Conservation (phyloP, 352 stramenopile genomes). For the Phytophthora boehmeriae region DNA sequence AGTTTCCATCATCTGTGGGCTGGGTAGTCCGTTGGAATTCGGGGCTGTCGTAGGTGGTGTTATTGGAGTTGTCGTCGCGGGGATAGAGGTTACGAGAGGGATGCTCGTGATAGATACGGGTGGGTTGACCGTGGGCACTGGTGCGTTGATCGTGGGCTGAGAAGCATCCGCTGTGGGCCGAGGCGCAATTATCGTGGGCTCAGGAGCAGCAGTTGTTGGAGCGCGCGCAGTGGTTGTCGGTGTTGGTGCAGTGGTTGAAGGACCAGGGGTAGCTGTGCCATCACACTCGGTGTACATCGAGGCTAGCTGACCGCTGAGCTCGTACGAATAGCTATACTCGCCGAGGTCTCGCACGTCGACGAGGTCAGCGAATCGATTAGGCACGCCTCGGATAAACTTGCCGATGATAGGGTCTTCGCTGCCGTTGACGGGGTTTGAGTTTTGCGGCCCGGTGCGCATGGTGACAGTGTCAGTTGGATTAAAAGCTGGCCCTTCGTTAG, state of each 20-base stretch:
- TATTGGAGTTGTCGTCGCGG: slow-evolving; percentile 6
- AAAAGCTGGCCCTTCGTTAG: slow-evolving; percentile 24
- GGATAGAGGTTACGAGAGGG: slow-evolving; percentile 3
- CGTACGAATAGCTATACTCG: slow-evolving; percentile 52
- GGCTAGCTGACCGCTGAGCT: slow-evolving; percentile 36
- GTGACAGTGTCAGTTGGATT: slow-evolving; percentile 39
- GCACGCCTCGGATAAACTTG: slow-evolving; percentile 32
- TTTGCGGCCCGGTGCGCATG: slow-evolving; percentile 36
- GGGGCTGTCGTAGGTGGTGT: neutral
- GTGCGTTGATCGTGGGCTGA: neutral
- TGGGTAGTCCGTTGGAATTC: neutral
- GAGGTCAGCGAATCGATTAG: slow-evolving; percentile 36
- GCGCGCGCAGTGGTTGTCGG: neutral
- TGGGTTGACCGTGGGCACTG: neutral
- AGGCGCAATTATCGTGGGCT: slow-evolving; percentile 5
- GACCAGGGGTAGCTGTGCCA: neutral
- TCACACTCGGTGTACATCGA: slow-evolving; percentile 39
- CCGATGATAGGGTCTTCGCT: slow-evolving; percentile 36
- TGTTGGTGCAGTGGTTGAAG: slow-evolving; percentile 5
- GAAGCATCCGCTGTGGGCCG: neutral
- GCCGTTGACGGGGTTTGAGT: slow-evolving; percentile 24
- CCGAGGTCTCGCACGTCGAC: slow-evolving; percentile 43
- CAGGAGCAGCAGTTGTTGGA: slow-evolving; percentile 7
- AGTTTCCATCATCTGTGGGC: neutral
- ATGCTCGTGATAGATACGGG: slow-evolving; percentile 6